phyloP scores from a whole-genome alignment of 2,329 filamentous ascomycete genomes.

The Teratosphaeria epicoccoides region DNA sequence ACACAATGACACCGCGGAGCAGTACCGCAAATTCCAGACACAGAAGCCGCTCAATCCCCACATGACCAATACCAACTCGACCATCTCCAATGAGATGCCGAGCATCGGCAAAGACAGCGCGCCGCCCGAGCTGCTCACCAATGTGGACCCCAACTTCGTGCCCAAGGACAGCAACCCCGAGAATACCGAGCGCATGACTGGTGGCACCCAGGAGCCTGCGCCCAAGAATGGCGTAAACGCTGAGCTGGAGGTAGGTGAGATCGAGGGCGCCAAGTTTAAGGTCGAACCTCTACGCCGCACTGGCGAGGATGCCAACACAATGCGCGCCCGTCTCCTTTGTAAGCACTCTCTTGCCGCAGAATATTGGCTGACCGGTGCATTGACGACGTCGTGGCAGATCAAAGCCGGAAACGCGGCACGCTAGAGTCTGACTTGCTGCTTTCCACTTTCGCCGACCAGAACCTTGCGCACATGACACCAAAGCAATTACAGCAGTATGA shows the following conservation, averaged over 20 bases:
- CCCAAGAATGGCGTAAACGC: slow-evolving; percentile 39
- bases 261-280: slow-evolving; percentile 75
- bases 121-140: slow-evolving; percentile 51
- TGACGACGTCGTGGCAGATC: slow-evolving; percentile 49
- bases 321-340: slow-evolving; percentile 76
- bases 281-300: slow-evolving; percentile 79
- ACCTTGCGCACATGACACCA: slow-evolving; percentile 63
- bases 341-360: slow-evolving; percentile 21
- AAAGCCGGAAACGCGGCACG: slow-evolving; percentile 90
- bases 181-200: slow-evolving; percentile 56
- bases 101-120: slow-evolving; percentile 45
- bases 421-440: slow-evolving; percentile 93
- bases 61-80: slow-evolving; percentile 54
- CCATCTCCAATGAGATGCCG: slow-evolving; percentile 53
- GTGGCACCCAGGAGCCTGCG: slow-evolving; percentile 46
- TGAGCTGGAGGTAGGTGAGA: slow-evolving; percentile 74
- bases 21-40: slow-evolving; percentile 46
- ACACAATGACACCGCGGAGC: slow-evolving; percentile 42
- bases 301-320: slow-evolving; percentile 76
- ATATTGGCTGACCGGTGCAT: slow-evolving; percentile 20
- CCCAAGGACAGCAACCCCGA: slow-evolving; percentile 52
- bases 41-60: slow-evolving; percentile 50
- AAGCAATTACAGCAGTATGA: slow-evolving; percentile 76
- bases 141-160: slow-evolving; percentile 44
- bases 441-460: slow-evolving; percentile 79